These are phyloP conservation scores for Tubosaeta sp. DNA, from an alignment of 768 basidiomycete species.

Conservation along the genomic window DNA sequence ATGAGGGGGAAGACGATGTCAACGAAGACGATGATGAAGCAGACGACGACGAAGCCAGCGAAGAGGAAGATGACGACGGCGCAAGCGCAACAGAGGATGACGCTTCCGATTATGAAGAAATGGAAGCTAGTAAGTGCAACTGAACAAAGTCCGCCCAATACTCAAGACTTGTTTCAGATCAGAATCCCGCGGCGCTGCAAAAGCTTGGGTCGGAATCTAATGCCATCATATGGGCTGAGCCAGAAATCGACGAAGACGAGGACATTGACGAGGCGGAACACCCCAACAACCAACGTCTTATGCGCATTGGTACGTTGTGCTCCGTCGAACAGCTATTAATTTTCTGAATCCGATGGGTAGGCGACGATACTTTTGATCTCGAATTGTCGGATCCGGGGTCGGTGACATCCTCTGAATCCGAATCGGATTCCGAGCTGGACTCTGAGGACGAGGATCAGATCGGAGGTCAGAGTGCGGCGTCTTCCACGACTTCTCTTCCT, in stretches of 20 bases:
- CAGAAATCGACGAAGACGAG: slow-evolving; percentile 55
- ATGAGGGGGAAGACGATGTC: slow-evolving; percentile 29
- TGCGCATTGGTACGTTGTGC: slow-evolving; percentile 60
- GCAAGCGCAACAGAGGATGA: slow-evolving; percentile 31
- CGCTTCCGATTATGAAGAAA: slow-evolving; percentile 65
- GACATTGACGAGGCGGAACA: slow-evolving; percentile 59
- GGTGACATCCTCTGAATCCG: slow-evolving; percentile 48
- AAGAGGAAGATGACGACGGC: slow-evolving; percentile 33
- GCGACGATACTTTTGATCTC: slow-evolving; percentile 61
- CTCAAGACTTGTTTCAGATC: slow-evolving; percentile 36
- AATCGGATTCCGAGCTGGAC: slow-evolving; percentile 38
- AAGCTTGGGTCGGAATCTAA: slow-evolving; percentile 67
- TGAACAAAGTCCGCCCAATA: background rate
- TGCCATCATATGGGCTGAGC: slow-evolving; percentile 79
- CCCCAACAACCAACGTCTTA: slow-evolving; percentile 67
- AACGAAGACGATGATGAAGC: slow-evolving; percentile 20
- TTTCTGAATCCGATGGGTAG: slow-evolving; percentile 23
- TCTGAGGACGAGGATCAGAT: slow-evolving; percentile 39
- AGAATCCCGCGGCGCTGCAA: slow-evolving; percentile 39
- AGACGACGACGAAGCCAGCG: slow-evolving; percentile 28
- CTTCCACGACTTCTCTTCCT: slow-evolving; percentile 47
- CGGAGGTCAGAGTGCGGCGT: slow-evolving; percentile 32
- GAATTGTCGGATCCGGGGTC: slow-evolving; percentile 58
- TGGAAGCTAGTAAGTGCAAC: slow-evolving; percentile 55
- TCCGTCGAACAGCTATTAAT: background rate